Conservation (phyloP, 2,329 filamentous ascomycete species). For the Mycogone perniciosa region DNA sequence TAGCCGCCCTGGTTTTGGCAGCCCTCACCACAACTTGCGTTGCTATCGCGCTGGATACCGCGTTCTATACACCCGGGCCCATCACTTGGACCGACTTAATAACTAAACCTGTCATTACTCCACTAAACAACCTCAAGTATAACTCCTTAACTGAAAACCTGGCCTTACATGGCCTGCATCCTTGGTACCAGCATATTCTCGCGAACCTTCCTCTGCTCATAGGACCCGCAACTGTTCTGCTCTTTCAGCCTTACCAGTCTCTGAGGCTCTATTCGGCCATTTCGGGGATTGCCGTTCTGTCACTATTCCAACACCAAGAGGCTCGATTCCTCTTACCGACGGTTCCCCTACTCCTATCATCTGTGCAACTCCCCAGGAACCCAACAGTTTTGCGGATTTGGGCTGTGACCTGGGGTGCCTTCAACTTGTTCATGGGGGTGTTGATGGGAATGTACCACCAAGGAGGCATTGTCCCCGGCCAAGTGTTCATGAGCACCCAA, state of each 20-base stretch:
- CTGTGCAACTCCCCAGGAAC: conserved; percentile 58
- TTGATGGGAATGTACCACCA: conserved; percentile 81
- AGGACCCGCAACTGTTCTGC: conserved; percentile 59
- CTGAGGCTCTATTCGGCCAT: conserved; percentile 66
- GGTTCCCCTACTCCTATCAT: conserved; percentile 70
- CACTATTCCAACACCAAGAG: conserved; percentile 72
- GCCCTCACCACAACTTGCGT: conserved; percentile 62
- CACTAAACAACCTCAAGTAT: conserved; percentile 71
- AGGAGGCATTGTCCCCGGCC: conserved; percentile 68
- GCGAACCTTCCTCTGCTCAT: conserved; percentile 65
- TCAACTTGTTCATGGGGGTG: conserved; percentile 61
- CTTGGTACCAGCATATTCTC: conserved; percentile 69
- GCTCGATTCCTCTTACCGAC: conserved; percentile 71
- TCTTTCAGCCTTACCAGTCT: conserved; percentile 51
- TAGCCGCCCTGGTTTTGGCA: conserved; percentile 58
- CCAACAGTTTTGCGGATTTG: conserved; percentile 45
- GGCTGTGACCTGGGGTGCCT: conserved; percentile 58
- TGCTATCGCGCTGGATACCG: conserved; percentile 77
- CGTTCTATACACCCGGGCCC: conserved; percentile 64
- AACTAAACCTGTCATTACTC: conserved; percentile 62
- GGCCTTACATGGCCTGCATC: conserved; percentile 68
- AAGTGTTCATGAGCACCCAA: conserved; percentile 67
- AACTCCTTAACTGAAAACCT: conserved; percentile 66
- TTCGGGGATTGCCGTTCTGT: conserved; percentile 63
- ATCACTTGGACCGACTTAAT: conserved; percentile 61